Evolutionary conservation across 2,329 filamentous ascomycete genomes (phyloP), one percentile per base, ranked within the genome.

Genomic region (Trichoderma sp.): DNA sequence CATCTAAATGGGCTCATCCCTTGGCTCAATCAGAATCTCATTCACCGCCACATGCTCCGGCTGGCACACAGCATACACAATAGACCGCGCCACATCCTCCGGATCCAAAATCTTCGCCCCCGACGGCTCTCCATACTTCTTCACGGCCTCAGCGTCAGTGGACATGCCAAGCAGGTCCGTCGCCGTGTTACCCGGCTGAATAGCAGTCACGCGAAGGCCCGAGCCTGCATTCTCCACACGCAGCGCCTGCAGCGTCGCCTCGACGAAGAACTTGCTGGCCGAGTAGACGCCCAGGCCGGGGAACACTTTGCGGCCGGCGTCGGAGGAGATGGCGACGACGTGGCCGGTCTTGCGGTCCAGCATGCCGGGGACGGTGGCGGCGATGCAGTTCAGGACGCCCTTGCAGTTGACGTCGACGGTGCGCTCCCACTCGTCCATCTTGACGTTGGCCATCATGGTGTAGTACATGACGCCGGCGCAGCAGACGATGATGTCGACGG

Each of bases 391-490:
- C 66, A 94, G 82, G 1, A 95, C 85, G 47, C 92, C 92, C 80
- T 94, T 94, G 88, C 92, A 94, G 82, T 95, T 95, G 73, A 95
- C 91, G 74, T 94, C 92, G 53, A 95, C 91, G 0, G 92, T 94
- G 69, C 87, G 90, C 72, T 94, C 89, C 92, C 92, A 95, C 74
- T 95, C 89, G 5, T 92, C 90, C 0, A 83, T 87, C 72, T 91
- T 86, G 19, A 83, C 86, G 76, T 94, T 94, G 68, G 89, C 88
- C 92, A 95, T 94, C 89, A 94, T 89, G 67, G 92, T 94, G 80
- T 89, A 95, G 82, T 95, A 95, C 92, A 95, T 95, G 76, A 95
- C 92, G 43, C 92, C 92, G 0, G 92, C 92, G 75, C 91, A 93
- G 52, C 89, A 89, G 61, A 95, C 88, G n/a, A 95, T 85, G 63